Percentiles rank a stretch among this genome's conserved stretches.
These are phyloP conservation scores for Tylopilus intermedius DNA, from an alignment of 768 basidiomycete species.

Conservation along the genomic window DNA sequence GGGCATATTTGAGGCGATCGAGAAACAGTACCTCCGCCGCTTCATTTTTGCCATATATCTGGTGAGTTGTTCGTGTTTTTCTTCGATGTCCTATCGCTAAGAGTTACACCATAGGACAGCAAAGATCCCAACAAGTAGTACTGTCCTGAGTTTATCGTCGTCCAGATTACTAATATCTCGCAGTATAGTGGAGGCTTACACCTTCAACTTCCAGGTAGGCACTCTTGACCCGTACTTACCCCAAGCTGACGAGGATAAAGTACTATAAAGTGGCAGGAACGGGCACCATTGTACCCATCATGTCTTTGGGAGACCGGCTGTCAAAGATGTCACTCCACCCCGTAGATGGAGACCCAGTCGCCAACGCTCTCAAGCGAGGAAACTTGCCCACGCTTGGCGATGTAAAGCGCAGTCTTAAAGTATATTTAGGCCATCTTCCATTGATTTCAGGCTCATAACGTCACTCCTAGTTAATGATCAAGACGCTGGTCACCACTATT, in stretches of 20 bases:
- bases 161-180: slow-evolving; percentile 8
- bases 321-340: slow-evolving; percentile 45
- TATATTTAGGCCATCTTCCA: slow-evolving; percentile 19
- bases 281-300: slow-evolving; percentile 55
- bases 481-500: slow-evolving; percentile 72
- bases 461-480: slow-evolving; percentile 56
- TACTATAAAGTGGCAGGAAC: slow-evolving; percentile 67
- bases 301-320: slow-evolving; percentile 64
- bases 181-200: slow-evolving; percentile 85
- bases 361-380: slow-evolving; percentile 54
- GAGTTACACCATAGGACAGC: slow-evolving; percentile 52
- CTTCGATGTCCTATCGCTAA: not conserved
- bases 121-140: slow-evolving; percentile 80
- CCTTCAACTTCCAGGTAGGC: slow-evolving; percentile 75
- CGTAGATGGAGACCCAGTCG: slow-evolving; percentile 49
- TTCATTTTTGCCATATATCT: slow-evolving; percentile 85
- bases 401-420: slow-evolving; percentile 80
- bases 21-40: slow-evolving; percentile 78
- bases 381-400: slow-evolving; percentile 69
- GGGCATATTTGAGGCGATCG: slow-evolving; percentile 82
- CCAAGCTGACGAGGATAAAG: slow-evolving; percentile 34
- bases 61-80: slow-evolving; percentile 37
- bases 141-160: slow-evolving; percentile 5
- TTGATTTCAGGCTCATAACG: not conserved
- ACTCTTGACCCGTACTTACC: not conserved